phyloP scores from a whole-genome alignment of 495 filamentous ascomycete species.

The Tuber brumale region DNA sequence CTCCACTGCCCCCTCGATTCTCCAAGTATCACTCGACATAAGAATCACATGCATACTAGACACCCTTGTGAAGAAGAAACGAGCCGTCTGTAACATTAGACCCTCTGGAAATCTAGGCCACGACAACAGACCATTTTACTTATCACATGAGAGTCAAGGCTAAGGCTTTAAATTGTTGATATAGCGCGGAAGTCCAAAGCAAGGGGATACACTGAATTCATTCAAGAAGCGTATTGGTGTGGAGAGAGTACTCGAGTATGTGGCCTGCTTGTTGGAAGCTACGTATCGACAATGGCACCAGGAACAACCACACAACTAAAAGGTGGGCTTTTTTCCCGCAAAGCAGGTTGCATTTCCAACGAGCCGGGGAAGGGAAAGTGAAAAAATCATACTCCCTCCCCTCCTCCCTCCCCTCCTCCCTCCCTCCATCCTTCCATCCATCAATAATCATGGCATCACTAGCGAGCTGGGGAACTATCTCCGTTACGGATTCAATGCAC shows the following conservation, averaged over 20 bases:
- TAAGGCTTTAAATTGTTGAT: neutral
- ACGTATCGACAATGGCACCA: neutral
- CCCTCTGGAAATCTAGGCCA: neutral
- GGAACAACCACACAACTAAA: neutral
- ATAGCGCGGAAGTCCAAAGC: neutral
- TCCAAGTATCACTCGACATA: slow-evolving; percentile 3
- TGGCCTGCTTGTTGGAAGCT: neutral
- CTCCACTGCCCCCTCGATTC: neutral
- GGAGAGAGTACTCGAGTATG: neutral
- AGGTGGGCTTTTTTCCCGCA: neutral
- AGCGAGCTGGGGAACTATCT: neutral
- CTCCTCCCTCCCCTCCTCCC: neutral
- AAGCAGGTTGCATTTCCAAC: neutral
- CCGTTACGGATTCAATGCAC: neutral
- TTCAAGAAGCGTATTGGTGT: neutral
- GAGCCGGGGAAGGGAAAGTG: neutral
- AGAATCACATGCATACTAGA: neutral
- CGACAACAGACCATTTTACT: neutral
- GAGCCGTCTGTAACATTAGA: neutral
- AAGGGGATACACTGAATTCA: neutral
- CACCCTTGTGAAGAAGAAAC: neutral
- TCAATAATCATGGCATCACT: neutral
- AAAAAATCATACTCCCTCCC: neutral
- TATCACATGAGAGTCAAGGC: neutral
- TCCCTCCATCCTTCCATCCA: neutral